These are phyloP conservation scores for Diplosphaera chodatii DNA, from an alignment of 139 green algal genomes.

Conservation along the genomic window DNA sequence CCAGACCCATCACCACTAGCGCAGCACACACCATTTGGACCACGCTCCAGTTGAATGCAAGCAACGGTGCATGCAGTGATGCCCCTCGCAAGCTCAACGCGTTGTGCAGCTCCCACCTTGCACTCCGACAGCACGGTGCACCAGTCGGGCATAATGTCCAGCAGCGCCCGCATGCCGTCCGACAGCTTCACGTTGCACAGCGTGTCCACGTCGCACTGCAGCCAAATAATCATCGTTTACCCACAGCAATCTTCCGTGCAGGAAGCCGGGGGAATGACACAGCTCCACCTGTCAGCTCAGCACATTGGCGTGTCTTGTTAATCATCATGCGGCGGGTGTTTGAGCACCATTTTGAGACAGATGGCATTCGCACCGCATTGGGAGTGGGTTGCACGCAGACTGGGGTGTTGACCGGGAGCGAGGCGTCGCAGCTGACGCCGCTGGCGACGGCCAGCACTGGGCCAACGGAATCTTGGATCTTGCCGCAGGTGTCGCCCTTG, in stretches of 20 bases:
- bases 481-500: neutral
- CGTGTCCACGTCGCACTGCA: neutral
- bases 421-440: neutral
- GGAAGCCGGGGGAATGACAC: no score
- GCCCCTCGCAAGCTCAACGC: no score
- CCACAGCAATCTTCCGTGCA: no score
- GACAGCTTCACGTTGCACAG: neutral
- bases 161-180: neutral
- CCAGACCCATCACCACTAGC: no score
- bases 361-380: neutral
- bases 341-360: no score
- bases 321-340: no score
- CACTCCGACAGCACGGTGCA: neutral
- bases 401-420: neutral
- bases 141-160: neutral
- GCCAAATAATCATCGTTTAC: neutral
- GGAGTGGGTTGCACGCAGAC: neutral
- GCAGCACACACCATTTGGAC: no score
- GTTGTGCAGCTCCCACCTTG: neutral
- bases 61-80: no score
- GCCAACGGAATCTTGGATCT: neutral
- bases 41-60: no score
- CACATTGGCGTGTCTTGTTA: no score
- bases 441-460: neutral
- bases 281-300: no score